Conservation (phyloP, 352 stramenopile species). For the Phytophthora pseudosyringae region DNA sequence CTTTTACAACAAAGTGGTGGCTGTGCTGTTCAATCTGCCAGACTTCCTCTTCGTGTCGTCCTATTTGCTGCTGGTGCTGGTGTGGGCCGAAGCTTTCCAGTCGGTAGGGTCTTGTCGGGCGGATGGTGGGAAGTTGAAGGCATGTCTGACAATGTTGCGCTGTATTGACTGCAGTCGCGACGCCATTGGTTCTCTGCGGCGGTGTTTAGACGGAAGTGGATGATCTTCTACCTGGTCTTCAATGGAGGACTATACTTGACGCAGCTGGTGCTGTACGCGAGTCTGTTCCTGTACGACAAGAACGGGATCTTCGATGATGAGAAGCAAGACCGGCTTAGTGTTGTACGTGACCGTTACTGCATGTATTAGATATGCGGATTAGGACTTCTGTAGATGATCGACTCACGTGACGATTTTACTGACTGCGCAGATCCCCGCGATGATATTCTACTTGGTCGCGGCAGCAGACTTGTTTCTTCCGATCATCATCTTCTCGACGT, state of each 20-base stretch:
- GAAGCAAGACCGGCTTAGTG: slow-evolving; percentile 68
- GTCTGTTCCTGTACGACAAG: slow-evolving; percentile 88
- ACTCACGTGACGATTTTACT: slow-evolving; percentile 7
- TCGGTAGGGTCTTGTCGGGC: slow-evolving; percentile 51
- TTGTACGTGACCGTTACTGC: slow-evolving; percentile 42
- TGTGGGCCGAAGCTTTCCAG: slow-evolving; percentile 92
- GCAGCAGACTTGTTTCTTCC: slow-evolving; percentile 89
- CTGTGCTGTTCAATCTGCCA: slow-evolving; percentile 93
- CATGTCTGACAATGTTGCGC: slow-evolving; percentile 13
- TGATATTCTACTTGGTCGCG: slow-evolving; percentile 85
- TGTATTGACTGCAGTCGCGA: slow-evolving; percentile 58
- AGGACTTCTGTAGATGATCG: neutral
- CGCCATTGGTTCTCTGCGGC: slow-evolving; percentile 91
- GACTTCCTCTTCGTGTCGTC: slow-evolving; percentile 93
- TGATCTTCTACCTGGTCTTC: slow-evolving; percentile 94
- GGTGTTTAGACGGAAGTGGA: slow-evolving; percentile 86
- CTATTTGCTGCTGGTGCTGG: slow-evolving; percentile 90
- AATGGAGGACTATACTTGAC: slow-evolving; percentile 89
- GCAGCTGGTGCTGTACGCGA: slow-evolving; percentile 89
- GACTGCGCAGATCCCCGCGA: slow-evolving; percentile 62
- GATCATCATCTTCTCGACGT: slow-evolving; percentile 90
- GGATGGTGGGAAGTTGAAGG: neutral
- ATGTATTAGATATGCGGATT: neutral
- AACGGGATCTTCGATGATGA: slow-evolving; percentile 85
- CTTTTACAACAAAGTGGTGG: slow-evolving; percentile 92